These are phyloP conservation scores for Antitrichia curtipendula DNA, from an alignment of 225 moss, liverwort and hornwort species.

Conservation along the genomic window DNA sequence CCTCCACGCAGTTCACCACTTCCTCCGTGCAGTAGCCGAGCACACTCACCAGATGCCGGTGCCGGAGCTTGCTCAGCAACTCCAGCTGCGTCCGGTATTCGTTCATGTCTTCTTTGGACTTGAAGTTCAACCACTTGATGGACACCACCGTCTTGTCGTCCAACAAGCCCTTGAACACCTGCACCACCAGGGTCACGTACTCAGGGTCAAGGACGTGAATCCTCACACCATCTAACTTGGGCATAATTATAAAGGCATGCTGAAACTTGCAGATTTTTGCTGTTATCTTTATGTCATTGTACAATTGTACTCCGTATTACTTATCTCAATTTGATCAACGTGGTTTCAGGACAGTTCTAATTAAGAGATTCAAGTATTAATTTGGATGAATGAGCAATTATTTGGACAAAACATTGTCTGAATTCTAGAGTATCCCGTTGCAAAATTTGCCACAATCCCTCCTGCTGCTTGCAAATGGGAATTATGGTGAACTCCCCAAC, in stretches of 20 bases:
- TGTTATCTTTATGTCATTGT: background rate
- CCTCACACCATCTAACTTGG: background rate
- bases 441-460: background rate
- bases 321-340: background rate
- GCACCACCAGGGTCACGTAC: background rate
- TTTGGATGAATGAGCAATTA: background rate
- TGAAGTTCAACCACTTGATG: constrained; percentile 78
- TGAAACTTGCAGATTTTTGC: background rate
- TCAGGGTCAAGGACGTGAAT: background rate
- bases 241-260: background rate
- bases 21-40: constrained; percentile 79
- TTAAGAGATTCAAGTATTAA: background rate
- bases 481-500: background rate
- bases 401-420: no score
- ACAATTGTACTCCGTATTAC: no score
- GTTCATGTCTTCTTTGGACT: constrained; percentile 67
- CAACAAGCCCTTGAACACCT: constrained; percentile 86
- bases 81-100: constrained; percentile 71
- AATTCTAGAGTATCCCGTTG: background rate
- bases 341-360: background rate
- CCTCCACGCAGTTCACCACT: constrained; percentile 38
- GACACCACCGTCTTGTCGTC: constrained; percentile 79
- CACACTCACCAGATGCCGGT: constrained; percentile 77
- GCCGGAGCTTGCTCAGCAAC: constrained; percentile 69
- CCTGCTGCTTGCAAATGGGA: constrained; percentile 12